Conservation (phyloP, 805 yeast genomes). For the Lachancea sp. region DNA sequence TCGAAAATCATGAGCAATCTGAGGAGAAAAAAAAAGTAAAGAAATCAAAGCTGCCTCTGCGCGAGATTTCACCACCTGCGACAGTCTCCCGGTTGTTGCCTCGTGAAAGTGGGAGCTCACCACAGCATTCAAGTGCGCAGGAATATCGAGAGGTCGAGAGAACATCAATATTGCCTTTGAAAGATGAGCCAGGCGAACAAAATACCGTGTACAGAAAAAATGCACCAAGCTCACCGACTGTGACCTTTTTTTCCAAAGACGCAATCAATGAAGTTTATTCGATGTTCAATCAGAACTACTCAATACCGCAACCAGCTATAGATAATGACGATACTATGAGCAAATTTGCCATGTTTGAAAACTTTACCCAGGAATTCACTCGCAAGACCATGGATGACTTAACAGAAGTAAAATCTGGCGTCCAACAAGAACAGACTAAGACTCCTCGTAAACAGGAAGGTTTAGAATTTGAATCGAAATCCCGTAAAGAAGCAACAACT, state of each 20-base stretch:
- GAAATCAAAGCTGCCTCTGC: constrained; percentile 1
- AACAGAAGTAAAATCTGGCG: constrained; percentile 30
- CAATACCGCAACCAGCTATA: constrained; percentile 15
- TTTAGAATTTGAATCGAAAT: constrained; percentile 1
- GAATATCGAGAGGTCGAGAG: constrained; percentile 20
- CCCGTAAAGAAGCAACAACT: constrained; percentile 5
- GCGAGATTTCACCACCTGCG: constrained; percentile 1
- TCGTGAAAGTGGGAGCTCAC: background rate
- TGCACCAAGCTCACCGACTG: constrained; percentile 61
- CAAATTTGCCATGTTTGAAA: constrained; percentile 25
- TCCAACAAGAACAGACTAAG: background rate
- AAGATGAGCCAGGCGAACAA: constrained; percentile 27
- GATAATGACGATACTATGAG: constrained; percentile 25
- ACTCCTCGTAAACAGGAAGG: constrained; percentile 7
- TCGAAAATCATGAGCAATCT: background rate
- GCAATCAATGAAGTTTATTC: constrained; percentile 68
- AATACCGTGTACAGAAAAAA: constrained; percentile 11
- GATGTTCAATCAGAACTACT: constrained; percentile 56
- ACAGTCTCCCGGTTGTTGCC: background rate
- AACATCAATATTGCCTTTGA: constrained; percentile 42
- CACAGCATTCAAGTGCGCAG: background rate
- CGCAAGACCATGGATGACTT: constrained; percentile 31
- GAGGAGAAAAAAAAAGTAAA: background rate
- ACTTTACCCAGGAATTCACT: constrained; percentile 36
- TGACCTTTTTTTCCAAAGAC: constrained; percentile 67